Evolutionary conservation across 2,329 filamentous ascomycete genomes (phyloP).

Genomic region (Parafenestella ontariensis): DNA sequence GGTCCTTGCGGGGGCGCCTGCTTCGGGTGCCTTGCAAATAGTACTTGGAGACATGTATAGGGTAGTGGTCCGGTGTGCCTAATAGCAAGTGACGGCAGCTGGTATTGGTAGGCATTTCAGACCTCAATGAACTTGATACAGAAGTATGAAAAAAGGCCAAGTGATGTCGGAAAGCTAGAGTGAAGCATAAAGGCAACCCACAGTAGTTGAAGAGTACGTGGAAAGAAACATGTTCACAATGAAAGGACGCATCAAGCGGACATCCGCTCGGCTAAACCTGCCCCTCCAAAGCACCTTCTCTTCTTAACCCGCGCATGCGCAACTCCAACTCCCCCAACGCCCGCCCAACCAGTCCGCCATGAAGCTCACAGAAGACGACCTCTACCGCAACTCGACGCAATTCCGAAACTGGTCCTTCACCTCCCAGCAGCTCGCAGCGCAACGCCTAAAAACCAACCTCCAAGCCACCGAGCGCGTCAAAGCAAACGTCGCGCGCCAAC

Average conservation of each 20-base stretch:
- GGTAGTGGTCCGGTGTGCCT: too few relatives aligned
- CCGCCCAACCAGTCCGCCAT: slow-evolving; percentile 25
- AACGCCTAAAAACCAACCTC: slow-evolving; percentile 80
- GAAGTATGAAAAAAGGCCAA: neutral
- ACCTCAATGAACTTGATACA: neutral
- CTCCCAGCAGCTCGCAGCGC: slow-evolving; percentile 70
- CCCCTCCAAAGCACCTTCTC: slow-evolving; percentile 9
- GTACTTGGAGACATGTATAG: neutral
- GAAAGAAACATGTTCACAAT: neutral
- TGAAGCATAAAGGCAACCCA: neutral
- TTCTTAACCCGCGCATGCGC: slow-evolving; percentile 12
- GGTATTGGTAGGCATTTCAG: neutral
- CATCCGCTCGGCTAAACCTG: slow-evolving; percentile 26
- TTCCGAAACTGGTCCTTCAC: slow-evolving; percentile 94
- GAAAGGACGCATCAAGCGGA: slow-evolving; percentile 1
- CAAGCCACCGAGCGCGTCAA: slow-evolving; percentile 74
- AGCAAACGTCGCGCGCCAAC: slow-evolving; percentile 61
- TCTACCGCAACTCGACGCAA: slow-evolving; percentile 89
- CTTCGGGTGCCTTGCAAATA: neutral
- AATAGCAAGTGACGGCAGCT: neutral
- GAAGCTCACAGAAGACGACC: slow-evolving; percentile 81
- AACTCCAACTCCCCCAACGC: neutral
- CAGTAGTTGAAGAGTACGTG: neutral
- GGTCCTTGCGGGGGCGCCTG: neutral
- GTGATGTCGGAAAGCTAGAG: neutral